Percentiles rank a stretch among this genome's conserved stretches.
Evolutionary conservation across 2,329 filamentous ascomycete genomes (phyloP).

Genomic region (Botrytis elliptica): DNA sequence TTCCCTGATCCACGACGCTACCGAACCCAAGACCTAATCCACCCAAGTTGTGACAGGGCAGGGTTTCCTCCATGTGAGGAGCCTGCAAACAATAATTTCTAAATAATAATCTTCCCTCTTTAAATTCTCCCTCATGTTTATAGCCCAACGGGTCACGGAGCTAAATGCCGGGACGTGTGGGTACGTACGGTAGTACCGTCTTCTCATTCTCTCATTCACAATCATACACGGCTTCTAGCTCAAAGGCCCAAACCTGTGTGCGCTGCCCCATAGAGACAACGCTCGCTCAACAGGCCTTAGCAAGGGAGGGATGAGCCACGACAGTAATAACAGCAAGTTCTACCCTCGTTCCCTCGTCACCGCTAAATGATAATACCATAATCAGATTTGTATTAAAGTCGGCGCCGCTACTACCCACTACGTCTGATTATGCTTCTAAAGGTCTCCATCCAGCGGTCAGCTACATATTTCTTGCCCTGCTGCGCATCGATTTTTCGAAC

Average conservation of each 20-base stretch:
- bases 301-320: conserved; percentile 23
- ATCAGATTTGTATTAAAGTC: conserved; percentile 19
- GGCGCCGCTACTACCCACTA: conserved; percentile 11
- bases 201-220: conserved; percentile 18
- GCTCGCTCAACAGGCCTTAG: conserved; percentile 20
- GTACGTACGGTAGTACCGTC: conserved; percentile 26
- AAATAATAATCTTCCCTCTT: conserved; percentile 10
- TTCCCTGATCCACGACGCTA: conserved; percentile 19
- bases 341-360: conserved; percentile 17
- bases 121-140: conserved; percentile 12
- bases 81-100: conserved; percentile 26
- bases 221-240: conserved; percentile 26
- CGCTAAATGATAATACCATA: background rate
- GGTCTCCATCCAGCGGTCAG: conserved; percentile 22
- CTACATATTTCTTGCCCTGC: conserved; percentile 20
- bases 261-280: conserved; percentile 21
- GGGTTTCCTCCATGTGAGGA: conserved; percentile 25
- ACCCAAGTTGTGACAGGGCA: conserved; percentile 16
- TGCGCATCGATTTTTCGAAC: conserved; percentile 5
- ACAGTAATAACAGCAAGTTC: conserved; percentile 17
- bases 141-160: conserved; percentile 29
- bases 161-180: conserved; percentile 28
- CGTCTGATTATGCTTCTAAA: conserved; percentile 5
- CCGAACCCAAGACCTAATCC: conserved; percentile 6
- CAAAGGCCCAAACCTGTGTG: conserved; percentile 20